These are phyloP conservation scores for Psophocarpus tetragonolobus DNA, from an alignment of 306 rosid genomes.

Conservation along the genomic window DNA sequence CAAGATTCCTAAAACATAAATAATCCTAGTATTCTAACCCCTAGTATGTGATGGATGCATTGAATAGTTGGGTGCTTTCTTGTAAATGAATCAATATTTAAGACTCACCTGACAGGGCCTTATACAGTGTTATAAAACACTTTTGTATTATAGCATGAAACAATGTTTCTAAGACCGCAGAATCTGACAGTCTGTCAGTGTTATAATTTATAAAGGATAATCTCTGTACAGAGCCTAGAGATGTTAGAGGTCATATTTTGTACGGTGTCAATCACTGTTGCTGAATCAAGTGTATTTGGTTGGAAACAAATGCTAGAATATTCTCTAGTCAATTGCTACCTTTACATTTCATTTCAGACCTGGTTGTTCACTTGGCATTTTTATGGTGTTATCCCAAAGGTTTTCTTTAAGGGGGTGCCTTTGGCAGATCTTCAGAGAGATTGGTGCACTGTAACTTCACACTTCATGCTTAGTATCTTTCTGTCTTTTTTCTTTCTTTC, in stretches of 20 bases:
- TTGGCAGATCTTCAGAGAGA: neutral
- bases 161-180: neutral
- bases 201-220: too few relatives aligned
- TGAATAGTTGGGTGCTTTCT: neutral
- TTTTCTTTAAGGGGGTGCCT: neutral
- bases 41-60: neutral
- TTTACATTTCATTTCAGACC: neutral
- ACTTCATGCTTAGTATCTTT: neutral
- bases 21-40: neutral
- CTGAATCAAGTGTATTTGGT: neutral
- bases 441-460: neutral
- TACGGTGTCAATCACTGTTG: neutral
- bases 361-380: neutral
- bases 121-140: neutral
- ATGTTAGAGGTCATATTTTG: neutral
- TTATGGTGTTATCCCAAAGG: neutral
- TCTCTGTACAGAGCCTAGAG: neutral
- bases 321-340: neutral
- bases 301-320: neutral
- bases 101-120: neutral
- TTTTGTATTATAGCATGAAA: neutral
- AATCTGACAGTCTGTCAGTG: neutral
- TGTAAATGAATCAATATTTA: neutral
- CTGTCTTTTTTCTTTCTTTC: neutral
- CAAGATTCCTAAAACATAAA: neutral